These are phyloP conservation scores for Aspergillus spinulosporus DNA, from an alignment of 2,329 filamentous ascomycete genomes.

Conservation along the genomic window DNA sequence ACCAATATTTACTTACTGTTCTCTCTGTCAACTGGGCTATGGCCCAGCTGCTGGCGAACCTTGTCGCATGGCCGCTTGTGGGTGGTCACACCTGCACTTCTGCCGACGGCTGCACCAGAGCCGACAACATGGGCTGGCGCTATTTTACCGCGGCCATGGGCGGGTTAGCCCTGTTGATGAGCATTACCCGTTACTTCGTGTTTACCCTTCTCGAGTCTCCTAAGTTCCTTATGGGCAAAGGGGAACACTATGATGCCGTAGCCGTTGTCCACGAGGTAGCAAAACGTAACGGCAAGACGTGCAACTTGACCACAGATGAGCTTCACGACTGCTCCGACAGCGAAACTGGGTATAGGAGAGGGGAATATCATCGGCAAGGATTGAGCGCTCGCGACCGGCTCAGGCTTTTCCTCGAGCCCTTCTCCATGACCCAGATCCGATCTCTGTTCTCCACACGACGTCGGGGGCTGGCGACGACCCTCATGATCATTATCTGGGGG, in stretches of 20 bases:
- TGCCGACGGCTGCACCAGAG: slow-evolving; percentile 42
- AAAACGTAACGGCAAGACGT: slow-evolving; percentile 65
- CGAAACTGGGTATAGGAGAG: slow-evolving; percentile 34
- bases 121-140: slow-evolving; percentile 71
- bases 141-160: slow-evolving; percentile 72
- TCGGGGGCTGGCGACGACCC: slow-evolving; percentile 44
- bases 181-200: slow-evolving; percentile 58
- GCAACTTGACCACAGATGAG: slow-evolving; percentile 73
- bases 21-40: too few species aligned
- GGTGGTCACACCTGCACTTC: slow-evolving; percentile 59
- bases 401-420: slow-evolving; percentile 61
- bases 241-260: slow-evolving; percentile 75
- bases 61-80: too few species aligned
- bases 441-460: slow-evolving; percentile 56
- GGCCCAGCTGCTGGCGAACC: too few species aligned
- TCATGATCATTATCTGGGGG: slow-evolving; percentile 72
- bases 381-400: slow-evolving; percentile 40
- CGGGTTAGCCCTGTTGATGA: slow-evolving; percentile 72
- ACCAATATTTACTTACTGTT: too few species aligned
- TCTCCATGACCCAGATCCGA: slow-evolving; percentile 66
- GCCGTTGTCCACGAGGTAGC: slow-evolving; percentile 78
- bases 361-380: too few species aligned
- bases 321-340: slow-evolving; percentile 49
- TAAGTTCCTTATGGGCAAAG: slow-evolving; percentile 76
- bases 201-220: slow-evolving; percentile 84